Base-by-base conservation (phyloP, 352 stramenopile species). In the Globisporangium nagaii region DNA sequence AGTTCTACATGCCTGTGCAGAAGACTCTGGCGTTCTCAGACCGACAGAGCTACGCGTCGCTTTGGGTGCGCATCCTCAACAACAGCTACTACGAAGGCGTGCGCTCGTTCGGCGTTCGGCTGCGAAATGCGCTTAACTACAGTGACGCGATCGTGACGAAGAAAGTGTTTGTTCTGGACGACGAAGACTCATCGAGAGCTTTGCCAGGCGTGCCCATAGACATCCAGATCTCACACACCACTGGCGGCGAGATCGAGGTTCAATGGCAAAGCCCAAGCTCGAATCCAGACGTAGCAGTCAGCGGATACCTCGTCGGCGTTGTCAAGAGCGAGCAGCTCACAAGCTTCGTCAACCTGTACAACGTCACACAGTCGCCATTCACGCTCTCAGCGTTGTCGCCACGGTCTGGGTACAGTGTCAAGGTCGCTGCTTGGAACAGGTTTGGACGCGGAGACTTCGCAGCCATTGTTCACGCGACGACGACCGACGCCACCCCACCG, bases 231-330 rank as follows among this genome's bases (percentile, higher is more conserved):
- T 39, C 52, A 1, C 58, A 58, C 24, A 40, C 40, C 13, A 88
- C 69, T 13, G 78, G 78, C 42, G 78, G 78, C 2, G 73, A 85
- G 41, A 60, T 88, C 22, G 59, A 66, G 45, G 24, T 86, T 39
- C n/a, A 41, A 17, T 85, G 72, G 72, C 34, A 49, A 1, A 11
- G 0, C 17, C 22, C 63, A 22, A 51, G 36, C 4, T 58, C 25
- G 2, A 49, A 19, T 10, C 22, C 19, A 3, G 22, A n/a, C 2
- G 35, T 17, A 0, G 12, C 22, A 2, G 10, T 56, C 0, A 19
- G 25, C 1, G 77, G 77, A 25, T 81, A 73, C 45, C 27, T 88
- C 12, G 44, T 88, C 57, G 68, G 62, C 2, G 63, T 77, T 0
- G 53, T 59, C 15, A 32, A 57, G 37, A 48, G 32, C 1, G 60